phyloP scores from a whole-genome alignment of 2,329 filamentous ascomycete species.

The Aspergillus ochraceoroseus region DNA sequence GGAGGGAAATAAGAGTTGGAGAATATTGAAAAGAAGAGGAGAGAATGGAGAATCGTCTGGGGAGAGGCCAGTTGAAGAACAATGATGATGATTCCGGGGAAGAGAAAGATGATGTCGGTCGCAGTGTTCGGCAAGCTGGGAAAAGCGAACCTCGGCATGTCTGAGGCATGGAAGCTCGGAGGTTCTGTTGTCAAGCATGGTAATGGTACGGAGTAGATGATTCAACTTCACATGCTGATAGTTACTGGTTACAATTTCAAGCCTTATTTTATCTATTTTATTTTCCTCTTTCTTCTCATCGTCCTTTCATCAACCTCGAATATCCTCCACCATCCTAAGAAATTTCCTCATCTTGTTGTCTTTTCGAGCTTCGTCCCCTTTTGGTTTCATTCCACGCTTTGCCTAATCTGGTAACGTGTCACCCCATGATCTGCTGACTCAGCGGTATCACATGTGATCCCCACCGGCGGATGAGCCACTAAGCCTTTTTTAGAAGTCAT shows the following conservation, averaged over 20 bases:
- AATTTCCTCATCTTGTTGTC: too few relatives aligned
- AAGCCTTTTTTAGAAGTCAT: too few relatives aligned
- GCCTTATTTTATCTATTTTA: too few relatives aligned
- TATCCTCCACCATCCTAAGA: too few relatives aligned
- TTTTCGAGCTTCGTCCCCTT: background rate
- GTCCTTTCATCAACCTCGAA: too few relatives aligned
- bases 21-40: constrained; percentile 9
- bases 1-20: constrained; percentile 6
- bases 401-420: too few relatives aligned
- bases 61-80: constrained; percentile 26
- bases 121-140: constrained; percentile 30
- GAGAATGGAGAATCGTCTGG: constrained; percentile 20
- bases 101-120: constrained; percentile 17
- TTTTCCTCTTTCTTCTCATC: too few relatives aligned
- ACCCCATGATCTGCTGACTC: constrained; percentile 4
- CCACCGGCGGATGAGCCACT: constrained; percentile 8
- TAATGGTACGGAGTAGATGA: too few relatives aligned
- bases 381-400: background rate
- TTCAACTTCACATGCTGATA: constrained; percentile 39
- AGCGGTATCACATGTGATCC: constrained; percentile 10
- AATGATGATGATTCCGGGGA: constrained; percentile 18
- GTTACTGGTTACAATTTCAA: too few relatives aligned
- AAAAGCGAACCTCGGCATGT: constrained; percentile 34
- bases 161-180: constrained; percentile 19
- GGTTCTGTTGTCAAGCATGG: constrained; percentile 23